Evolutionary conservation across 768 basidiomycete species (phyloP), one percentile per base, ranked within the genome.

Genomic region (Suillus plorans): DNA sequence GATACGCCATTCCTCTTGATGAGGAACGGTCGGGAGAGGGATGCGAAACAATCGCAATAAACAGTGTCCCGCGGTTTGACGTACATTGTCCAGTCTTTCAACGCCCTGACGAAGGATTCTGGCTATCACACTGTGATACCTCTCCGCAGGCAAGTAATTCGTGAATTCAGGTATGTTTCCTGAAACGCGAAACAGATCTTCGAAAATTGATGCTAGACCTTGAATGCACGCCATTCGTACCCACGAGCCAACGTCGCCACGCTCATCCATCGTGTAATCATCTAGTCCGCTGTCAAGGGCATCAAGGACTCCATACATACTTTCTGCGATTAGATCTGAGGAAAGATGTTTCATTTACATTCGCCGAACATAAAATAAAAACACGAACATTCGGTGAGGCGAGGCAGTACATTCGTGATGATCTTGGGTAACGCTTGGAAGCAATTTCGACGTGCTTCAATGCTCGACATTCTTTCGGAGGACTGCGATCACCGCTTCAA

Each of bases 181-280:
- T 31, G 85, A 81, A 53, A 79, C 71, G 14, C 75, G 70, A 68
- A 90, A 80, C 4, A 93, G 70, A 31, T 84, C 78, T 69, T 82
- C 79, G 52, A 84, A 78, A 64, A 87, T 76, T 9, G 80, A 77
- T 20, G 86, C 81, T 63, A 95, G 77, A 12, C 90, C 89, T 55
- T 81, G 81, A 60, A 95, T 83, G 70, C 89, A 92, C 2, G 88
- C 86, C 8, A 91, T 84, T 67, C 97, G 91, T 60, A 95, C 85
- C 95, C 95, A 97, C 2, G 97, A 98, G 49, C 97, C 97, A 44
- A 99, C 91, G 73, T 99, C 97, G 5, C 97, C 97, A 68, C 97
- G 88, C 73, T 97, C 92, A 73, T 99, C 97, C 57, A 86, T 87
- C 6, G 93, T 91, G 73, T 99, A 99, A 78, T 99, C 96, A 22